These are phyloP conservation scores for Kappamyces sp. DNA, from an alignment of 192 early-diverging fungal genomes.

Conservation along the genomic window DNA sequence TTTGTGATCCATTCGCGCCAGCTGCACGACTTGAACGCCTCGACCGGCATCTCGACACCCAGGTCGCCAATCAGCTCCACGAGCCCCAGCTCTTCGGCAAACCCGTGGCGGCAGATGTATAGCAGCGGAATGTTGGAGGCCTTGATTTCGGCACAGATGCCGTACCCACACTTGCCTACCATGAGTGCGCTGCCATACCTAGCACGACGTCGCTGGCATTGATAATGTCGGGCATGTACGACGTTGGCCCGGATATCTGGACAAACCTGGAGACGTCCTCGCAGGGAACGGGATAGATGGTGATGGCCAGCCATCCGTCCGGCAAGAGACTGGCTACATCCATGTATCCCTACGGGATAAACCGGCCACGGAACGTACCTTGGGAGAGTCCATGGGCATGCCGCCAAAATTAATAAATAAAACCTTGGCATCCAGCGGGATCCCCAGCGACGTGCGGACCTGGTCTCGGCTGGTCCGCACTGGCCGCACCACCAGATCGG, in stretches of 20 bases:
- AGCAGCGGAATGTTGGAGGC: conserved; percentile 40
- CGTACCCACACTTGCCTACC: conserved; percentile 49
- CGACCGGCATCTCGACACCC: conserved; percentile 36
- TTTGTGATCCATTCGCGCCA: conserved; percentile 23
- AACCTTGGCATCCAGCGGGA: conserved; percentile 26
- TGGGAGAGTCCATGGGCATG: conserved; percentile 9
- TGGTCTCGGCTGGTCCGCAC: conserved; percentile 10
- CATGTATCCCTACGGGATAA: background rate
- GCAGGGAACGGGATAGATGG: conserved; percentile 11
- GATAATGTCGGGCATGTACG: conserved; percentile 44
- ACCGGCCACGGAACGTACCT: background rate
- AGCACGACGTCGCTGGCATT: conserved; percentile 41
- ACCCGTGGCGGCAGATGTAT: conserved; percentile 43
- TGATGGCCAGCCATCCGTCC: conserved; percentile 37
- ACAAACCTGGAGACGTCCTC: conserved; percentile 14
- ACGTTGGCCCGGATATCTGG: conserved; percentile 14
- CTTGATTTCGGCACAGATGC: conserved; percentile 47
- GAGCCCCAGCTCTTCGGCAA: conserved; percentile 47
- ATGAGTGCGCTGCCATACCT: conserved; percentile 35
- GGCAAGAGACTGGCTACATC: conserved; percentile 28
- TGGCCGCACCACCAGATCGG: conserved; percentile 38
- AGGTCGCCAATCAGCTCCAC: conserved; percentile 36
- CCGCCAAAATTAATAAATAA: conserved; percentile 50
- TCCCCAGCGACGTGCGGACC: conserved; percentile 27
- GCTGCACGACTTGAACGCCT: conserved; percentile 26